Percentiles rank a stretch among this genome's conserved stretches.
phyloP scores from a whole-genome alignment of 2,329 filamentous ascomycete species.

The Cercospora zeae-maydis region DNA sequence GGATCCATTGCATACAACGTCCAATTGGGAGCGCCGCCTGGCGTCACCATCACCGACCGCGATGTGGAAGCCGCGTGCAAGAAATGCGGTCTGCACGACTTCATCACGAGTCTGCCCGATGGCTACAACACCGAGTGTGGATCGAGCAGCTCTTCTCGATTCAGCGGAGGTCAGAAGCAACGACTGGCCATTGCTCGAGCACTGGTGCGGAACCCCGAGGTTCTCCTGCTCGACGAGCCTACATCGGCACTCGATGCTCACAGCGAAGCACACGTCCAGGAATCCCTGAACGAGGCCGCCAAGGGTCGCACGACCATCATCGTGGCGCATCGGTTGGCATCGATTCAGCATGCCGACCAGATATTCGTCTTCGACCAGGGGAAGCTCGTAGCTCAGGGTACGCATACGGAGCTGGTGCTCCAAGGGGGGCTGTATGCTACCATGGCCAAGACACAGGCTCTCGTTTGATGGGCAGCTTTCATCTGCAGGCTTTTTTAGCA shows the following conservation, averaged over 20 bases:
- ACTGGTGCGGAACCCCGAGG: slow-evolving; percentile 45
- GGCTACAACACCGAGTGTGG: slow-evolving; percentile 48
- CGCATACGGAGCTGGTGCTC: slow-evolving; percentile 56
- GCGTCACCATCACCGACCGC: slow-evolving; percentile 28
- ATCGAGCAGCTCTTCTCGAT: slow-evolving; percentile 37
- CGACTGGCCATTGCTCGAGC: slow-evolving; percentile 47
- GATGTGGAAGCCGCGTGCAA: slow-evolving; percentile 39
- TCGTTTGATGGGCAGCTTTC: slow-evolving; percentile 24
- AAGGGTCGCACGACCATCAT: slow-evolving; percentile 61
- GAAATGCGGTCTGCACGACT: slow-evolving; percentile 46
- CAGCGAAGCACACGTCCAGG: slow-evolving; percentile 44
- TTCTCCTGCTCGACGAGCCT: slow-evolving; percentile 47
- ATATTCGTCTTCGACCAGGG: slow-evolving; percentile 74
- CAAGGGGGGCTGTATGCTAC: slow-evolving; percentile 43
- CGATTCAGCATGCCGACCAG: slow-evolving; percentile 73
- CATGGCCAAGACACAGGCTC: slow-evolving; percentile 38
- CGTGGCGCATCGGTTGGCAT: slow-evolving; percentile 73
- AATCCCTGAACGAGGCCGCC: slow-evolving; percentile 41
- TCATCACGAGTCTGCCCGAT: slow-evolving; percentile 47
- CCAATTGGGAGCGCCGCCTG: slow-evolving; percentile 36
- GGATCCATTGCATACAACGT: slow-evolving; percentile 46
- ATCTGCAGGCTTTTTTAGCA: slow-evolving; percentile 8
- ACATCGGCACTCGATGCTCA: slow-evolving; percentile 48
- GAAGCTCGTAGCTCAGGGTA: slow-evolving; percentile 59
- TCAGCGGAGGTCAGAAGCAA: slow-evolving; percentile 48